Conservation (phyloP, 75 land plant genomes). For the Ceratopteris richardii region DNA sequence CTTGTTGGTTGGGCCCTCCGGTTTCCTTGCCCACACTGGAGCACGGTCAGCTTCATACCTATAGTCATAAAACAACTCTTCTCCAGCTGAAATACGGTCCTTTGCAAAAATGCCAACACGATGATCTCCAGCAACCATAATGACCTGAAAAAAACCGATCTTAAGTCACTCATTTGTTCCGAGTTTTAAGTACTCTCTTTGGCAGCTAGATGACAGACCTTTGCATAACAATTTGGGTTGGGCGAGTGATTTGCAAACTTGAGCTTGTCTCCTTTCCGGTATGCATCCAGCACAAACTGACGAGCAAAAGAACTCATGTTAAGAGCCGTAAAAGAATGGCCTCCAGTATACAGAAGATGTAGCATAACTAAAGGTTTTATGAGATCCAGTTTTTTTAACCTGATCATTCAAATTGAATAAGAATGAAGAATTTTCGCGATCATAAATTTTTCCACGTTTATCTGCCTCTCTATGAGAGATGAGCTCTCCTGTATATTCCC, state of each 20-base stretch:
- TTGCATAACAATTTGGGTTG: conserved; percentile 96
- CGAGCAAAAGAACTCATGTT: conserved; percentile 2
- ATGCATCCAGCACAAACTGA: conserved; percentile 98
- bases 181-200: too few relatives aligned
- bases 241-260: conserved; percentile 99
- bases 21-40: conserved; percentile 91
- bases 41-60: conserved; percentile 89
- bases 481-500: conserved; percentile 96
- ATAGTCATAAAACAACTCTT: conserved; percentile 96
- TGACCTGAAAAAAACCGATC: conserved; percentile 38
- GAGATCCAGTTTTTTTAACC: conserved; percentile 23
- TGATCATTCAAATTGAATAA: conserved; percentile 97
- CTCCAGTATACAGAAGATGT: too few relatives aligned
- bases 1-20: conserved; percentile 58
- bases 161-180: not conserved
- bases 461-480: conserved; percentile 98
- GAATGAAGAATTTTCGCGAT: conserved; percentile 92
- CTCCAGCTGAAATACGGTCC: conserved; percentile 80
- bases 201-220: conserved; percentile 35
- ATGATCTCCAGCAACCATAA: conserved; percentile 99
- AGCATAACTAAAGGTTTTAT: too few relatives aligned
- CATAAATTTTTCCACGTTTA: conserved; percentile 98
- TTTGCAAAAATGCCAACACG: conserved; percentile 98
- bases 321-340: not conserved
- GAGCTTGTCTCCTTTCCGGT: conserved; percentile 89